Conservation (phyloP, 164 flowering plant genomes). For the Protea cynaroides region DNA sequence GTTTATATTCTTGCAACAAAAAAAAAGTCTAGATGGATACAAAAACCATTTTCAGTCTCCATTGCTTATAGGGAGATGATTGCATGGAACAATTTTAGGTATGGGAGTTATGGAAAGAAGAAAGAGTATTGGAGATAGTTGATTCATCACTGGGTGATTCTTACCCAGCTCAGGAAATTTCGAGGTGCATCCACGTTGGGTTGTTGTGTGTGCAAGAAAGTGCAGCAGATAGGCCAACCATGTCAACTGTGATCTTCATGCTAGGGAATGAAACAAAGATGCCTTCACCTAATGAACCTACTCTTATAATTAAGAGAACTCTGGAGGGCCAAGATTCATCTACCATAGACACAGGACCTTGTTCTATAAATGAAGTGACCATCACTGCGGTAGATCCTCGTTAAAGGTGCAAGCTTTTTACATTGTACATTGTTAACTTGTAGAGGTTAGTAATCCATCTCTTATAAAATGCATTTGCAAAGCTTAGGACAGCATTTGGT, state of each 20-base stretch:
- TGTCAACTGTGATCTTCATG: background rate
- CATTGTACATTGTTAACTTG: too few relatives aligned
- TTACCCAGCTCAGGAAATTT: background rate
- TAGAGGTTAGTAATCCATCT: too few relatives aligned
- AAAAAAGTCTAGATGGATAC: too few relatives aligned
- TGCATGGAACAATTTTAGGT: constrained; percentile 3
- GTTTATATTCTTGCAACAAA: too few relatives aligned
- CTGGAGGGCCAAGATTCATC: background rate
- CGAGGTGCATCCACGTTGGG: constrained; percentile 11
- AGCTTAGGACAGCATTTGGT: too few relatives aligned
- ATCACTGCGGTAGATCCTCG: constrained; percentile 6
- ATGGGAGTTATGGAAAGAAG: constrained; percentile 16
- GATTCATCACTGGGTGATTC: constrained; percentile 6
- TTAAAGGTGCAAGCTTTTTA: background rate
- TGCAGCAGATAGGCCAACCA: constrained; percentile 11
- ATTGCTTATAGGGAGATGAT: background rate
- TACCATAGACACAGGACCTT: constrained; percentile 5
- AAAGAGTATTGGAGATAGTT: background rate
- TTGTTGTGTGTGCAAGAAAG: constrained; percentile 11
- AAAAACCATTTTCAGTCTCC: background rate
- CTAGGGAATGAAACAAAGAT: background rate
- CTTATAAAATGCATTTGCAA: too few relatives aligned
- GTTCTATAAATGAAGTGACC: constrained; percentile 4
- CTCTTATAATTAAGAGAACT: background rate
- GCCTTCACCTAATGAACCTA: background rate